phyloP scores from a whole-genome alignment of 805 yeast genomes.

The Wickerhamiella lipophila region DNA sequence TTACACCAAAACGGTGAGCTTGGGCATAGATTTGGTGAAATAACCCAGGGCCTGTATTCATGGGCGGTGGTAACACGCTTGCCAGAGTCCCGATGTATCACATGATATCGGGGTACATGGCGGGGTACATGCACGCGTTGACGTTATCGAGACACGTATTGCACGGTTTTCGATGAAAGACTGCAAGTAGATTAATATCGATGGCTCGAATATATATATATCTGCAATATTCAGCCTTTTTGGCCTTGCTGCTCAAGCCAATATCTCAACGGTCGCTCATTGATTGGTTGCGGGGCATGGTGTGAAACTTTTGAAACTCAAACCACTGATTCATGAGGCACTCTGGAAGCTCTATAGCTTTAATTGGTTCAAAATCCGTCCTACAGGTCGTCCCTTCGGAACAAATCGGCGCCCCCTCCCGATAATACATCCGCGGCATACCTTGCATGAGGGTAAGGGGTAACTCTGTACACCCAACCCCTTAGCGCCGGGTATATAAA shows the following conservation, averaged over 20 bases:
- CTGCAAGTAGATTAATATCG: background rate
- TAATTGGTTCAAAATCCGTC: too few relatives aligned
- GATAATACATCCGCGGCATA: background rate
- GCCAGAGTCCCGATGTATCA: background rate
- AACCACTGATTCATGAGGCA: too few relatives aligned
- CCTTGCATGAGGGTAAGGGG: constrained; percentile 4
- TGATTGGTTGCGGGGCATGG: background rate
- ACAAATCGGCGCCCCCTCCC: constrained; percentile 7
- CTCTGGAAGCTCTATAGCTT: too few relatives aligned
- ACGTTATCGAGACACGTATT: background rate
- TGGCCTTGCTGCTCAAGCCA: background rate
- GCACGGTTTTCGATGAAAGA: background rate
- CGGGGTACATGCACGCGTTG: constrained; percentile 2
- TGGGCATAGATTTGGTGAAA: too few relatives aligned
- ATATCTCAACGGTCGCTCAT: background rate
- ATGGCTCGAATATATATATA: background rate
- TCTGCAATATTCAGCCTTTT: background rate
- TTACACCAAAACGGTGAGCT: too few relatives aligned
- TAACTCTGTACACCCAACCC: background rate
- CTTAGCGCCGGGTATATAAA: background rate
- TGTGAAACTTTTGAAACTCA: too few relatives aligned
- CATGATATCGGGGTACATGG: constrained; percentile 2
- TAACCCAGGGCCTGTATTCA: too few relatives aligned
- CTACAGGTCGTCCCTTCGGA: background rate
- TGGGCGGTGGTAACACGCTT: too few relatives aligned